Evolutionary conservation across 805 yeast genomes (phyloP).

Genomic region (Pichia californica): DNA sequence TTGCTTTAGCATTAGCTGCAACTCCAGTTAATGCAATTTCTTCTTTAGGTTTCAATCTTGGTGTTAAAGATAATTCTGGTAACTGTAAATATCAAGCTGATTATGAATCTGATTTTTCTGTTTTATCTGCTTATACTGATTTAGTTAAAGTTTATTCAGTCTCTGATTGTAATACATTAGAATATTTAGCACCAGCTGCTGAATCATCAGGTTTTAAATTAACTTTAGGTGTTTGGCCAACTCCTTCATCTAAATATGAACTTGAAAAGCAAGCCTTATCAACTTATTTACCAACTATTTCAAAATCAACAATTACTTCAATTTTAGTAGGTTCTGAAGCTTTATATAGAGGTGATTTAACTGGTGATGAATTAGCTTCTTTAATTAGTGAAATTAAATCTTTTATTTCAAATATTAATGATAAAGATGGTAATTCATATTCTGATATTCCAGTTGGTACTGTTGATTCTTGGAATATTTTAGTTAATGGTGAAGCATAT

Average conservation of each 20-base stretch:
- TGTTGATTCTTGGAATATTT: conserved; percentile 92
- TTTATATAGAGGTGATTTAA: conserved; percentile 80
- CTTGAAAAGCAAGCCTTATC: conserved; percentile 70
- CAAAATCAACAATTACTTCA: conserved; percentile 62
- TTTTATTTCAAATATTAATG: conserved; percentile 55
- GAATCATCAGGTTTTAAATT: conserved; percentile 69
- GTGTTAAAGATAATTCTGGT: conserved; percentile 71
- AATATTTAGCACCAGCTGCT: conserved; percentile 80
- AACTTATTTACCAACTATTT: conserved; percentile 64
- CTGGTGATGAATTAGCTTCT: conserved; percentile 66
- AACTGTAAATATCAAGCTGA: conserved; percentile 70
- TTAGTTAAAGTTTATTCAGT: conserved; percentile 84
- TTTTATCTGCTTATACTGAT: conserved; percentile 51
- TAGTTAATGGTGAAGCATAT: conserved; percentile 69
- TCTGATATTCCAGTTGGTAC: conserved; percentile 74
- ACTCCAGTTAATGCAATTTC: conserved; percentile 21
- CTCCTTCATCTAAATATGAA: conserved; percentile 67
- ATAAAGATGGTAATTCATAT: conserved; percentile 77
- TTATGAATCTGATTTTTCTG: conserved; percentile 60
- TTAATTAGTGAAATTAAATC: conserved; percentile 58
- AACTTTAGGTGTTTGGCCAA: conserved; percentile 92
- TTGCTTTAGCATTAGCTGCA: conserved; percentile 18
- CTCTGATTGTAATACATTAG: conserved; percentile 88
- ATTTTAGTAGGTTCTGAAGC: conserved; percentile 95
- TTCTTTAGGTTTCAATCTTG: conserved; percentile 70